Evolutionary conservation across 441 rosid genomes (phyloP).

Genomic region (Lepidium campestre): DNA sequence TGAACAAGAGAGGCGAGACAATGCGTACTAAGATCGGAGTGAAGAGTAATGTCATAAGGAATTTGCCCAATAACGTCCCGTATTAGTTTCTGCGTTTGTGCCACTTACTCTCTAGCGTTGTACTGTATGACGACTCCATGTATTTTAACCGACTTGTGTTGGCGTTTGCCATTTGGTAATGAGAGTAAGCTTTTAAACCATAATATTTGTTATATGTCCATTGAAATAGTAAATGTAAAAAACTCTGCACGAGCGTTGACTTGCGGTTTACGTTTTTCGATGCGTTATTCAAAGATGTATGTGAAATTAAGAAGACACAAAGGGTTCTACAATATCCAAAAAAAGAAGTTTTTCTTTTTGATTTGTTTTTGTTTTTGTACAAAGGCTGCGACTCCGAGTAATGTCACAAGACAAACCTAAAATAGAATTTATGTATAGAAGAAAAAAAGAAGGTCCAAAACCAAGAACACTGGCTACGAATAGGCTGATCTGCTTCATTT

Average conservation of each 20-base stretch:
- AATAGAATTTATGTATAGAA: neutral
- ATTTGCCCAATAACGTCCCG: conserved; percentile 76
- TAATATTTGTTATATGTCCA: neutral
- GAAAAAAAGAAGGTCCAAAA: conserved; percentile 1
- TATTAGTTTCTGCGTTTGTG: conserved; percentile 36
- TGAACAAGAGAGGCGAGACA: conserved; percentile 55
- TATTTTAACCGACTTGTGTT: conserved; percentile 13
- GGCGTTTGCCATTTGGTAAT: neutral
- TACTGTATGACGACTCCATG: neutral
- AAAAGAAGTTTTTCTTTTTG: neutral
- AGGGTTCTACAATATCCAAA: conserved; percentile 5
- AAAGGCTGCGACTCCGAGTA: conserved; percentile 17
- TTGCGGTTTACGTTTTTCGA: neutral
- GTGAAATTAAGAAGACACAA: neutral
- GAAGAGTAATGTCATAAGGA: conserved; percentile 81
- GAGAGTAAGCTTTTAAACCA: neutral
- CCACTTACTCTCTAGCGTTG: neutral
- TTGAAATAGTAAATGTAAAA: neutral
- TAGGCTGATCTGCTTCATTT: conserved; percentile 3
- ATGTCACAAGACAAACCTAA: conserved; percentile 29
- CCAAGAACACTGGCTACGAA: conserved; percentile 22
- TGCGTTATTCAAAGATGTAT: neutral
- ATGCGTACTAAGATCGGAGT: conserved; percentile 67
- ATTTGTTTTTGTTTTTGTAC: conserved; percentile 22
- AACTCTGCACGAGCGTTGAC: neutral